Evolutionary conservation across 2,329 filamentous ascomycete genomes (phyloP), one percentile per base, ranked within the genome.

Genomic region (Fusarium xylarioides): DNA sequence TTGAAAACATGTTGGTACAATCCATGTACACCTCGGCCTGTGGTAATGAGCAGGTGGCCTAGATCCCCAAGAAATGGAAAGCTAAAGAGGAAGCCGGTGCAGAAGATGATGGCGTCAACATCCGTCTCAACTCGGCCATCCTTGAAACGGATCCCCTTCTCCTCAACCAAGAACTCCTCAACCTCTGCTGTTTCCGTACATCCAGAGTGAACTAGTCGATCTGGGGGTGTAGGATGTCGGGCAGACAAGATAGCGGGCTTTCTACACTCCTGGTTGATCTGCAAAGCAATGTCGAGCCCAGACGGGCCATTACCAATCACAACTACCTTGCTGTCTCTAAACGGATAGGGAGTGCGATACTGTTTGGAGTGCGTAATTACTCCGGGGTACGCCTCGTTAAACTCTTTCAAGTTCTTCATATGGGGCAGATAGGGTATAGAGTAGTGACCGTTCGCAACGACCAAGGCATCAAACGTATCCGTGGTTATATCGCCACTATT

Each of bases 31-130:
- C 92, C 88, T 38, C 87, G 88, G 2, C 95, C 95, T 61, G 90
- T 88, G 0, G 88, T 91, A 62, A 95, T 86, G 4, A 94, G 79
- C 1, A 89, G 85, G 15, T 80, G 81, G 19, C 83, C 76, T 9
- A 88, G 73, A 5, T 82, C 79, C 18, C 80, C 79, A 9, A 92
- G 80, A 78, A 97, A 98, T 0, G 95, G 94, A 65, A 92, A 93
- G 10, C 91, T 91, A 82, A 93, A 97, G 63, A 97, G 89, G 77
- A 97, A 98, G 1, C 95, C 95, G 0, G 95, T 98, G 80, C 93
- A 95, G 81, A 95, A 98, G 34, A 98, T 80, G 11, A 98, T 84
- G 3, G 90, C 88, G 77, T 98, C 95, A 63, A 98, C 82, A 38
- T 91, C 84, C 7, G 83, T 83, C 77, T 94, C 92, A 15, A 91